Evolutionary conservation across 495 filamentous ascomycete genomes (phyloP).

Genomic region (Penicillium cosmopolitanum): DNA sequence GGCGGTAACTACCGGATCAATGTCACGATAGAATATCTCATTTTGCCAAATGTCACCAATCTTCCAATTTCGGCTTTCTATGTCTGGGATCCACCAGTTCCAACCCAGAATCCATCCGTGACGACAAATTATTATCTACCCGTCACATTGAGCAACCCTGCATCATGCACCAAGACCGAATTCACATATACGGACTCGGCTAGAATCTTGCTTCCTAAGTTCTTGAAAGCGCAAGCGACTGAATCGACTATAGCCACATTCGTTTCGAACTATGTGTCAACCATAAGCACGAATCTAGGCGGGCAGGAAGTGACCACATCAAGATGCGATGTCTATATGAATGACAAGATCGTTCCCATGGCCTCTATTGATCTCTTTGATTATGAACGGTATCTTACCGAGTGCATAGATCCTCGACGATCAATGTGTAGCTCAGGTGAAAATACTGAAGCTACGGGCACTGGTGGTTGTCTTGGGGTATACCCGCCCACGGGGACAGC

Average conservation of each 20-base stretch:
- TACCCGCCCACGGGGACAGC: background rate
- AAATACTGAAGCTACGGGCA: background rate
- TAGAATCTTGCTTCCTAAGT: too few relatives aligned
- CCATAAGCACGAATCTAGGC: background rate
- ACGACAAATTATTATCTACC: background rate
- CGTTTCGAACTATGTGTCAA: background rate
- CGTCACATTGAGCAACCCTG: background rate
- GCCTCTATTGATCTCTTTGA: background rate
- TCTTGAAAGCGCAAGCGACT: background rate
- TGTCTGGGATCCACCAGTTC: background rate
- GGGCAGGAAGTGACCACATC: background rate
- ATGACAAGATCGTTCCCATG: background rate
- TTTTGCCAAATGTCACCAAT: background rate
- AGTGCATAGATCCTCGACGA: background rate
- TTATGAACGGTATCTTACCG: background rate
- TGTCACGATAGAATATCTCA: background rate
- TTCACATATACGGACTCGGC: background rate
- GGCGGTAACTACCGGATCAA: background rate
- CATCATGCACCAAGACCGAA: background rate
- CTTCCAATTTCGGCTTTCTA: background rate
- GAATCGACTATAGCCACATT: background rate
- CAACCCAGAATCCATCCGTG: background rate
- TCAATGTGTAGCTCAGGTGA: background rate
- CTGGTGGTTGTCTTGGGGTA: background rate
- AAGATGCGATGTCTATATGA: background rate